Conservation (phyloP, 2,329 filamentous ascomycete genomes). For the Aspergillus puulaauensis region DNA sequence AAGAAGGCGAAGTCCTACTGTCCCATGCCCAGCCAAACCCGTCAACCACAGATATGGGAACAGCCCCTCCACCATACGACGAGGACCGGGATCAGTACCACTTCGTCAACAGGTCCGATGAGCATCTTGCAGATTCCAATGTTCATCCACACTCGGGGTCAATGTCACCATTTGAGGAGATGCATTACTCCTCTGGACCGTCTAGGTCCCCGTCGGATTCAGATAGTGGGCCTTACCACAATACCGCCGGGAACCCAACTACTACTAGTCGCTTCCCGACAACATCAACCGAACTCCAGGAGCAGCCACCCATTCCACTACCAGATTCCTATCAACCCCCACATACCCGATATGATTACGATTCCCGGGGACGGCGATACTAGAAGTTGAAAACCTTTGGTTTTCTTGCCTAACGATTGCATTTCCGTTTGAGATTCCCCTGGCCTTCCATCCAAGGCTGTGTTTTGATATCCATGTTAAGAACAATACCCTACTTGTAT, state of each 20-base stretch:
- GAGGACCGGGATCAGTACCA: conserved; percentile 16
- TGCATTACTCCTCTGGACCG: conserved; percentile 9
- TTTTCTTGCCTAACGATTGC: conserved; percentile 2
- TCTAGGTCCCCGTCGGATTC: conserved; percentile 19
- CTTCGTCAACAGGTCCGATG: conserved; percentile 6
- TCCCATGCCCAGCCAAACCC: conserved; percentile 38
- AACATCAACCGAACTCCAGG: conserved; percentile 25
- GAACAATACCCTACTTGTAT: conserved; percentile 9
- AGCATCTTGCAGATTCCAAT: conserved; percentile 15
- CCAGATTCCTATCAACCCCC: conserved; percentile 31
- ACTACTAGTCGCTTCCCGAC: conserved; percentile 6
- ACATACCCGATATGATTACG: conserved; percentile 25
- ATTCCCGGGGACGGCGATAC: conserved; percentile 12
- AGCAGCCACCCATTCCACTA: conserved; percentile 32
- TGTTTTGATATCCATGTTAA: conserved; percentile 15
- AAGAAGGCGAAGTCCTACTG: conserved; percentile 41
- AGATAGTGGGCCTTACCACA: conserved; percentile 18
- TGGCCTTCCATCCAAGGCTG: background rate
- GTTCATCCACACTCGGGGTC: conserved; percentile 12
- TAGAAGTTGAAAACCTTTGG: background rate
- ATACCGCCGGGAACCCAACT: conserved; percentile 1
- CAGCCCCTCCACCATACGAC: conserved; percentile 19
- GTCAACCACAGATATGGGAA: conserved; percentile 11
- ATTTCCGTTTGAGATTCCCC: conserved; percentile 2
- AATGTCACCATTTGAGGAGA: conserved; percentile 21